These are phyloP conservation scores for Hysterium pulicare DNA, from an alignment of 2,329 filamentous ascomycete species.

Conservation along the genomic window DNA sequence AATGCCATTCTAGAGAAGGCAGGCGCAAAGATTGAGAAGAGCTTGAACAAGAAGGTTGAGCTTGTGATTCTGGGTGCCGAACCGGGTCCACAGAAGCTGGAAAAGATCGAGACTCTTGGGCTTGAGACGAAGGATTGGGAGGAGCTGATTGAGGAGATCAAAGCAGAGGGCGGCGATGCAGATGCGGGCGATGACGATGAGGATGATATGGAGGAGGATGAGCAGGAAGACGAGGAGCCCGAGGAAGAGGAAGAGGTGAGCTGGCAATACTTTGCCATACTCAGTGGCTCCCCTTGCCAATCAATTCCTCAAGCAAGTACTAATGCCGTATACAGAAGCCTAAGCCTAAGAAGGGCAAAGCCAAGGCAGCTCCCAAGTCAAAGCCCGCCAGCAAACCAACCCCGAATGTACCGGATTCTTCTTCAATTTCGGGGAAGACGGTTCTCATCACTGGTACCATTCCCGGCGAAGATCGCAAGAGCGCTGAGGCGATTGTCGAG, in stretches of 20 bases:
- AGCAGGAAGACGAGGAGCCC: slow-evolving; percentile 11
- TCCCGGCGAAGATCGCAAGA: not conserved
- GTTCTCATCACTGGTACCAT: not conserved
- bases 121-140: slow-evolving; percentile 88
- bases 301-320: slow-evolving; percentile 11
- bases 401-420: not conserved
- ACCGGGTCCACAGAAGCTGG: slow-evolving; percentile 83
- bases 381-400: slow-evolving; percentile 6
- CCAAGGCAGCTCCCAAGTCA: slow-evolving; percentile 11
- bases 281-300: no score
- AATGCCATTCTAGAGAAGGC: slow-evolving; percentile 16
- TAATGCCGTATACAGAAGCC: slow-evolving; percentile 1
- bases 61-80: slow-evolving; percentile 78
- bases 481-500: slow-evolving; percentile 14
- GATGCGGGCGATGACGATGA: slow-evolving; percentile 10
- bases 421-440: slow-evolving; percentile 5
- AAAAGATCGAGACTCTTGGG: slow-evolving; percentile 70
- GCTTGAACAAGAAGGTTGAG: slow-evolving; percentile 20
- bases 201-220: slow-evolving; percentile 8
- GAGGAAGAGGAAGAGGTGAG: slow-evolving; percentile 17
- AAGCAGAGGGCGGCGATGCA: slow-evolving; percentile 11
- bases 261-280: no score
- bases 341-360: slow-evolving; percentile 14
- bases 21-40: slow-evolving; percentile 19
- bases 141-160: slow-evolving; percentile 57